phyloP scores from a whole-genome alignment of 164 flowering plant species.

The Buxus sempervirens region DNA sequence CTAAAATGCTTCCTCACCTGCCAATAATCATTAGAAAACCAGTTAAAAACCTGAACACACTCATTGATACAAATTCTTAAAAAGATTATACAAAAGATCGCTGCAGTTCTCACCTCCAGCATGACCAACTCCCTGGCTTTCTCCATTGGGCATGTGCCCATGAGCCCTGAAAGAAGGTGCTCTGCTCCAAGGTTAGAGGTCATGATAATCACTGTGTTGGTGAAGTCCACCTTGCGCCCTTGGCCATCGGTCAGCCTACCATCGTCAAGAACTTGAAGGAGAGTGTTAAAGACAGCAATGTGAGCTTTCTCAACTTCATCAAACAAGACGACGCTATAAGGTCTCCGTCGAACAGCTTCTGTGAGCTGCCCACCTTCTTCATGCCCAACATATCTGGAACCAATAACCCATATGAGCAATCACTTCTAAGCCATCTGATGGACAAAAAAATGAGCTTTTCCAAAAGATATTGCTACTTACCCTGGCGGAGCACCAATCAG shows the following conservation, averaged over 20 bases:
- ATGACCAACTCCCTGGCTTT: constrained; percentile 64
- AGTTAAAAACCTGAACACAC: too few species aligned
- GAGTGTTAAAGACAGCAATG: constrained; percentile 65
- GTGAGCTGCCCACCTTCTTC: constrained; percentile 99
- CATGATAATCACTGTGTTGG: constrained; percentile 83
- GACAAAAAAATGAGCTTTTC: background rate
- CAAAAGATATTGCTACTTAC: constrained; percentile 28
- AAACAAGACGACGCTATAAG: constrained; percentile 79
- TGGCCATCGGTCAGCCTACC: constrained; percentile 95
- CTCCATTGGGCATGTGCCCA: constrained; percentile 66
- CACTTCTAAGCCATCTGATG: background rate
- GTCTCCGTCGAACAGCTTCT: constrained; percentile 84
- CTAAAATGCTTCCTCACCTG: constrained; percentile 78
- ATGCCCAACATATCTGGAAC: constrained; percentile 76
- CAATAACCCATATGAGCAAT: constrained; percentile 3
- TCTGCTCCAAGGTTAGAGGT: constrained; percentile 96
- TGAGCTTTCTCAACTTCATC: constrained; percentile 97
- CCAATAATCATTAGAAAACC: background rate
- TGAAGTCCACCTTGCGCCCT: constrained; percentile 88
- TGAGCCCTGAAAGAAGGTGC: constrained; percentile 61
- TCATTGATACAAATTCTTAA: background rate
- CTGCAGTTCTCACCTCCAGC: constrained; percentile 47
- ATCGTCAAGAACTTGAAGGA: constrained; percentile 91
- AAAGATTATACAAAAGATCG: background rate
- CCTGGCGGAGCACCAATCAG: constrained; percentile 99